Base-by-base conservation (phyloP, 352 stramenopile genomes). In the Pythium scleroteichum region DNA sequence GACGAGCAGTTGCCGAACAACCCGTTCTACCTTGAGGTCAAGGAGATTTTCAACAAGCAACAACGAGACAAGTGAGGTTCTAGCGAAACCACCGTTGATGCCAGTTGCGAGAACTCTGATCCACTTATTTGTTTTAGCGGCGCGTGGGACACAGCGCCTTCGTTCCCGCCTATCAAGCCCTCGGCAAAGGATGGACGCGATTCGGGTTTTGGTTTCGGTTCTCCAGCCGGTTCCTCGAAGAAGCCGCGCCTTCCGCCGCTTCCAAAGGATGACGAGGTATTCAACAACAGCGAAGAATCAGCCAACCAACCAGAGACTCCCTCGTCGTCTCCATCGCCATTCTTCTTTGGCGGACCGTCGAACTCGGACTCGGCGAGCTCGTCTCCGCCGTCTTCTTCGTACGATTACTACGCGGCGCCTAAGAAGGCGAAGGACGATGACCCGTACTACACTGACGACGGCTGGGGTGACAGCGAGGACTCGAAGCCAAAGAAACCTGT, bases 31-130 rank as follows among this genome's bases (percentile, higher is more conserved):
- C 24, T 84, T 27, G 74, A 87, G 35, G 50, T 91, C 23, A 72
- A 78, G 46, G 62, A 87, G 33, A 76, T 75, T 24, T 76, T 91
- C 45, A 66, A 69, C 29, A 63, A 82, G 27, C 72, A 77, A 14
- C 56, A 67, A 9, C 55, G 65, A 19, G 50, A 69, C 39, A 84
- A 70, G 82, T 91, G 69, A 59, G 73, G 73, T 0, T 8, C 19
- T n/a, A 3, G 42, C 26, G 26, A n/a, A 16, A 16, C 40, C 47
- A 57, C 22, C 23, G 17, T 46, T 10, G 33, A 33, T 40, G 44
- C 1, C 13, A 4, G 32, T 33, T 40, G 22, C 3, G 17, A 16
- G 16, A 26, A 48, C 5, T 24, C 22, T 53, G n/a, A 10, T 27
- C 17, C 23, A 5, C 24, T 9, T 38, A 6, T 26, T 2, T 24